Evolutionary conservation across 805 yeast genomes (phyloP).

Genomic region (Kluyveromyces wickerhamii): DNA sequence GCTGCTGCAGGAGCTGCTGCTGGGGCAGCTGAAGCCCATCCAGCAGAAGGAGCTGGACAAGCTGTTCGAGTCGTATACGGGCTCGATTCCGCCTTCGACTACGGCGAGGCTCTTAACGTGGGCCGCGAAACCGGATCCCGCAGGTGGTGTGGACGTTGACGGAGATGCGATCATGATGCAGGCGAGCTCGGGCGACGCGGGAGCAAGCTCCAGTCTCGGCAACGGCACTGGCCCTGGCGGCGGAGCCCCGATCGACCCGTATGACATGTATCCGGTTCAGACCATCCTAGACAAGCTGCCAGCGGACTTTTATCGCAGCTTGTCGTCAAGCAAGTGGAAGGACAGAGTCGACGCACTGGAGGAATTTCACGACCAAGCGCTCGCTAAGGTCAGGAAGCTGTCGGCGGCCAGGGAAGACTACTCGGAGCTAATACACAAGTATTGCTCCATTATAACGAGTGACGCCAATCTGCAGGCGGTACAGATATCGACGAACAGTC

Average conservation of each 20-base stretch:
- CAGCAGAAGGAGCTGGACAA: conserved; percentile 79
- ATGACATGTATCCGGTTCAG: conserved; percentile 61
- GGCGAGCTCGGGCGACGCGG: no score
- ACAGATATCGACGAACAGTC: conserved; percentile 62
- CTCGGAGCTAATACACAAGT: conserved; percentile 46
- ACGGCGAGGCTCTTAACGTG: not conserved
- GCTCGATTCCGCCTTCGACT: conserved; percentile 9
- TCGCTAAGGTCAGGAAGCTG: conserved; percentile 48
- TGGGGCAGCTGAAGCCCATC: conserved; percentile 76
- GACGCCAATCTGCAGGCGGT: conserved; percentile 90
- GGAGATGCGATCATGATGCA: conserved; percentile 1
- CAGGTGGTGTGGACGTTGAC: not conserved
- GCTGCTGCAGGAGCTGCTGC: conserved; percentile 47
- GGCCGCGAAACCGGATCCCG: conserved; percentile 1
- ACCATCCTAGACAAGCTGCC: conserved; percentile 64
- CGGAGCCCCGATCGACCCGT: conserved; percentile 45
- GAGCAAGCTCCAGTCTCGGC: conserved; percentile 15
- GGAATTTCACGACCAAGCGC: conserved; percentile 38
- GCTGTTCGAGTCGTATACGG: conserved; percentile 48
- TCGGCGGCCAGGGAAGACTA: conserved; percentile 52
- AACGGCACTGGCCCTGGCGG: conserved; percentile 32
- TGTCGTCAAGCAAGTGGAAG: conserved; percentile 74
- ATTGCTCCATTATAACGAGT: conserved; percentile 60
- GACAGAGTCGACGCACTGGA: conserved; percentile 83
- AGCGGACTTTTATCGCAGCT: conserved; percentile 42